Conservation (phyloP, 371 early-diverging fungal species). For the Circinella minor region DNA sequence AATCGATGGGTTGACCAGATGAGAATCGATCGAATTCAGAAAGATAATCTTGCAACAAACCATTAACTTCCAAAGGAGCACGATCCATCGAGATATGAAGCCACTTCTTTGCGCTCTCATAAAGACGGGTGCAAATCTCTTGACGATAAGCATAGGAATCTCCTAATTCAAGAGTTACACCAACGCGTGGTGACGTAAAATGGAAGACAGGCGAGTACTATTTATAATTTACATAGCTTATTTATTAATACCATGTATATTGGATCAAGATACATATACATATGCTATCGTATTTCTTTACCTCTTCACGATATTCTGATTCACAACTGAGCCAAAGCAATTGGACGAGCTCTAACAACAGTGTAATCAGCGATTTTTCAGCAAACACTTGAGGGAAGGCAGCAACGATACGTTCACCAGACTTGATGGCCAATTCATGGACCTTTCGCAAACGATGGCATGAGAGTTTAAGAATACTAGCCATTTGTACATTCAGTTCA, state of each 20-base stretch:
- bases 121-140: conserved; percentile 67
- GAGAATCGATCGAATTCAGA: conserved; percentile 59
- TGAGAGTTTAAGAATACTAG: conserved; percentile 64
- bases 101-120: conserved; percentile 74
- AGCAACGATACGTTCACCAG: conserved; percentile 55
- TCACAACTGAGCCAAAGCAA: conserved; percentile 83
- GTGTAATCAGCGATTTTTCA: conserved; percentile 63
- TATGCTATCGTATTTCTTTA: conserved; percentile 6
- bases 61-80: conserved; percentile 65
- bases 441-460: conserved; percentile 76
- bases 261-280: not conserved
- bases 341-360: conserved; percentile 78
- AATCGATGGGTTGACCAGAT: conserved; percentile 48
- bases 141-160: conserved; percentile 80
- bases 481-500: conserved; percentile 58
- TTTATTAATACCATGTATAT: not conserved
- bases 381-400: conserved; percentile 78
- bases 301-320: conserved; percentile 79
- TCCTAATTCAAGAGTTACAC: conserved; percentile 74
- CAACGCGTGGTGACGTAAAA: conserved; percentile 68
- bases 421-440: conserved; percentile 62
- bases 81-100: conserved; percentile 57
- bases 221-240: not conserved
- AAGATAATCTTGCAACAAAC: conserved; percentile 70
- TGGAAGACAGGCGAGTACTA: conserved; percentile 75